A percentile compares a stretch with the other conserved stretches of the same genome.
Evolutionary conservation across 169 alveolate species (phyloP).

Genomic region (Eimeria praecox): DNA sequence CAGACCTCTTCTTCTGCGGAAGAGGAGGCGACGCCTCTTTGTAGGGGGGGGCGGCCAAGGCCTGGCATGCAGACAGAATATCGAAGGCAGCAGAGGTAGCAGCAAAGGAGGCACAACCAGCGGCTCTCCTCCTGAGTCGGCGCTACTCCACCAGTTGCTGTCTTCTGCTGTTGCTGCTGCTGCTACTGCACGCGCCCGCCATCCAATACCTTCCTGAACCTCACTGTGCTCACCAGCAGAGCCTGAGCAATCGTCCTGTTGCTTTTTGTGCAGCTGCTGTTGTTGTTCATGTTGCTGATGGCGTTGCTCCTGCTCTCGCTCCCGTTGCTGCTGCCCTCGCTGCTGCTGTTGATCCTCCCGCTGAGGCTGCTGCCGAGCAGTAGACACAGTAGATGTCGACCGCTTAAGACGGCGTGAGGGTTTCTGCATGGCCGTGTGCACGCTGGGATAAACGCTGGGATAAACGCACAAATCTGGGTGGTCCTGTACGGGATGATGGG

Average conservation of each 20-base stretch:
- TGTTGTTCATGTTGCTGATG: not conserved
- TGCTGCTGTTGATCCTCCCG: slow-evolving; percentile 19
- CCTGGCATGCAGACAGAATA: slow-evolving; percentile 36
- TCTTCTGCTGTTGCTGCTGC: slow-evolving; percentile 50
- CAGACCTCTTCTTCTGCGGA: slow-evolving; percentile 27
- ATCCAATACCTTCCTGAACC: not conserved
- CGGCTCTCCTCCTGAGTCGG: slow-evolving; percentile 29
- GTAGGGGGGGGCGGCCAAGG: slow-evolving; percentile 70
- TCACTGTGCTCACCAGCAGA: not conserved
- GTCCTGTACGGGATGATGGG: not conserved
- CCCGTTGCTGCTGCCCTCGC: slow-evolving; percentile 13
- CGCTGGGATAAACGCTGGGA: not conserved
- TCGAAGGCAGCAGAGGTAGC: slow-evolving; percentile 59
- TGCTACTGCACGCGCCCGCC: slow-evolving; percentile 63
- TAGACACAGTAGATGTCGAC: not conserved
- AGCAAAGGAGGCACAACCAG: slow-evolving; percentile 56
- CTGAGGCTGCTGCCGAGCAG: not conserved
- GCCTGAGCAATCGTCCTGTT: not conserved
- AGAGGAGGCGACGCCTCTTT: slow-evolving; percentile 11
- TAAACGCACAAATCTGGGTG: not conserved
- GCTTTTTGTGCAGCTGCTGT: slow-evolving; percentile 39
- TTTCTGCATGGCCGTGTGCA: not conserved
- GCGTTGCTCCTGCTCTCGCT: slow-evolving; percentile 17
- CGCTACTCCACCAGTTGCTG: slow-evolving; percentile 52
- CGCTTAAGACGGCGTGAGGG: not conserved